phyloP scores from a whole-genome alignment of 2,329 filamentous ascomycete species.

The Emergomyces pasteurianus region DNA sequence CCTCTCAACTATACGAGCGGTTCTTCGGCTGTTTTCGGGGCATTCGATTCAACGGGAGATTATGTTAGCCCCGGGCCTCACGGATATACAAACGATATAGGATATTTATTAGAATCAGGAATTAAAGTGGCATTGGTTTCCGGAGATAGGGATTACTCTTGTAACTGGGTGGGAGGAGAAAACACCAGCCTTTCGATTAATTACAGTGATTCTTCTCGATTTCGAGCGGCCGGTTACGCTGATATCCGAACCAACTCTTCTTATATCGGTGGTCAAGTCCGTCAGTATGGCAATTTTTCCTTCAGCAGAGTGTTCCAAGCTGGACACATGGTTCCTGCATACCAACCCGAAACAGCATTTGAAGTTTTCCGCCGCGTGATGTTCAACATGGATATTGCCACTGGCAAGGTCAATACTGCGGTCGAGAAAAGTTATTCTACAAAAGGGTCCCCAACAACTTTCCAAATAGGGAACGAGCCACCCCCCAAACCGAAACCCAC shows the following conservation, averaged over 20 bases:
- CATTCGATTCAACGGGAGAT: conserved; percentile 38
- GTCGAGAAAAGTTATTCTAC: conserved; percentile 13
- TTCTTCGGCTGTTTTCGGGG: conserved; percentile 36
- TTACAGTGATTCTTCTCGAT: conserved; percentile 27
- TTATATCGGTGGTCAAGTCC: conserved; percentile 30
- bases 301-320: conserved; percentile 29
- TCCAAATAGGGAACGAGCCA: conserved; percentile 17
- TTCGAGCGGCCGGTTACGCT: conserved; percentile 34
- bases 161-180: conserved; percentile 42
- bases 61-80: conserved; percentile 42
- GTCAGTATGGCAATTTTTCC: conserved; percentile 29
- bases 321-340: conserved; percentile 34
- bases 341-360: conserved; percentile 44
- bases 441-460: background rate
- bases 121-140: conserved; percentile 47
- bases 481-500: background rate
- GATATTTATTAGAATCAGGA: conserved; percentile 44
- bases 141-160: conserved; percentile 46
- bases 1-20: conserved; percentile 45
- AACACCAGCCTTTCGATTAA: conserved; percentile 34
- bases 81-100: conserved; percentile 14
- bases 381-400: conserved; percentile 42
- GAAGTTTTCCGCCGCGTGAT: conserved; percentile 43
- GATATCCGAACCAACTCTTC: conserved; percentile 21
- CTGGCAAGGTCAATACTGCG: conserved; percentile 36